Evolutionary conservation across 306 rosid species (phyloP), one percentile per base, ranked within the genome.

Genomic region (Dryas alaskensis): DNA sequence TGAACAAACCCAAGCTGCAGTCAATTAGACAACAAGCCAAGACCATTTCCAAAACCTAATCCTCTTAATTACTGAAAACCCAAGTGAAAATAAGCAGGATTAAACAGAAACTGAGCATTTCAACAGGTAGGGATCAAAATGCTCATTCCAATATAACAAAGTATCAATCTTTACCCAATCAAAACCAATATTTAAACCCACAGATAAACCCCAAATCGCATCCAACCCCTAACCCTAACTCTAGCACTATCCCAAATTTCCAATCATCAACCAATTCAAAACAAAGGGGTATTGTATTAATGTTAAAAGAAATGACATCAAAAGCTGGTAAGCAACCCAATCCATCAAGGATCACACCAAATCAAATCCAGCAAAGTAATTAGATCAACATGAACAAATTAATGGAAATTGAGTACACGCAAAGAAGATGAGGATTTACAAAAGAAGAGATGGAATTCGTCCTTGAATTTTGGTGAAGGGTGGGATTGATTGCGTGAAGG

Each of bases 201-300:
- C 46, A 62, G 78, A 86, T 84, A 83, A 79, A 65, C 52, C 78
- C 67, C 73, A 64, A 81, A 68, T 61, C 66, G 3, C 60, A 67
- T n/a, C 70, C 76, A 51, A 84, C 76, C 77, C 82, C 82, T 77
- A 78, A 76, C 66, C 73, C 74, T 54, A 76, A 31, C 67, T 79
- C 72, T 8, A 40, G 11, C 48, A 16, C 25, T 14, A 8, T 14
- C 16, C 48, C 19, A 16, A 62, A 16, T 39, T 62, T 16, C 49
- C 16, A 14, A 74, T 27, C 42, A 74, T 19, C 52, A 51, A 63
- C 6, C 10, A 16, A 52, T 62, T 43, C 43, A 43, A 45, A 8
- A 25, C 3, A n/a, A 19, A 17, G 40, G 5, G 5, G 16, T 16
- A 61, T 61, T 11, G 4, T 11, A 48, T 68, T 16, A 19, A 42